phyloP scores from a whole-genome alignment of 192 early-diverging fungal species.

The Coemansia aciculifera region DNA sequence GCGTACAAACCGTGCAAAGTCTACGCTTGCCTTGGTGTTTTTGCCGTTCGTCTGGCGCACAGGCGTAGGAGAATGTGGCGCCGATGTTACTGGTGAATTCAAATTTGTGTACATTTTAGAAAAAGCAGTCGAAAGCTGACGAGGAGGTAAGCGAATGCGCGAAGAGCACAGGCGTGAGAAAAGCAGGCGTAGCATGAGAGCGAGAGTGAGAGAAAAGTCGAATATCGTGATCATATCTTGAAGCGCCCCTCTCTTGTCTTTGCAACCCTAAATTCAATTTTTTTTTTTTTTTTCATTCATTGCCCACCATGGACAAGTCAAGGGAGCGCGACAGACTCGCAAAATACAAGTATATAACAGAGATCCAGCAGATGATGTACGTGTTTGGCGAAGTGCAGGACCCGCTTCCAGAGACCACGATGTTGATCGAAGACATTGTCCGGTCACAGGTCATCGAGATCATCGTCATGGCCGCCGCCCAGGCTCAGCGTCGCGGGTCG shows the following conservation, averaged over 20 bases:
- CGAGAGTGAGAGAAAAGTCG: not conserved
- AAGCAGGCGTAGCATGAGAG: not conserved
- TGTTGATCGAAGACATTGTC: slow-evolving; percentile 94
- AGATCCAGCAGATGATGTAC: slow-evolving; percentile 99
- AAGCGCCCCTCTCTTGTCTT: not conserved
- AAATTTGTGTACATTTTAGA: not conserved
- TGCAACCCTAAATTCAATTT: not conserved
- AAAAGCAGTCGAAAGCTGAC: not conserved
- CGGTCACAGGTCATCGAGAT: slow-evolving; percentile 93
- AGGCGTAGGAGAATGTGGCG: not conserved
- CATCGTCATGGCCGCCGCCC: slow-evolving; percentile 85
- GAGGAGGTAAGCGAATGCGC: not conserved
- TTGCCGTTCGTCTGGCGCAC: not conserved
- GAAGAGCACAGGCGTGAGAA: not conserved
- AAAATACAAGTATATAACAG: slow-evolving; percentile 64
- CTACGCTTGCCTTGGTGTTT: slow-evolving; percentile 28
- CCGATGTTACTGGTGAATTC: not conserved
- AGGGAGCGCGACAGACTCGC: slow-evolving; percentile 32
- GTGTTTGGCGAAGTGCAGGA: slow-evolving; percentile 95
- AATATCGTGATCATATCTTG: too few species aligned
- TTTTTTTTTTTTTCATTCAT: not conserved
- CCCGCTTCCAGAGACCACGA: slow-evolving; percentile 82
- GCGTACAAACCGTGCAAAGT: slow-evolving; percentile 30
- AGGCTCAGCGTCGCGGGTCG: slow-evolving; percentile 78
- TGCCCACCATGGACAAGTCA: slow-evolving; percentile 21